Evolutionary conservation across 2,329 filamentous ascomycete species (phyloP), one percentile per base, ranked within the genome.

Genomic region (Botryotinia calthae): DNA sequence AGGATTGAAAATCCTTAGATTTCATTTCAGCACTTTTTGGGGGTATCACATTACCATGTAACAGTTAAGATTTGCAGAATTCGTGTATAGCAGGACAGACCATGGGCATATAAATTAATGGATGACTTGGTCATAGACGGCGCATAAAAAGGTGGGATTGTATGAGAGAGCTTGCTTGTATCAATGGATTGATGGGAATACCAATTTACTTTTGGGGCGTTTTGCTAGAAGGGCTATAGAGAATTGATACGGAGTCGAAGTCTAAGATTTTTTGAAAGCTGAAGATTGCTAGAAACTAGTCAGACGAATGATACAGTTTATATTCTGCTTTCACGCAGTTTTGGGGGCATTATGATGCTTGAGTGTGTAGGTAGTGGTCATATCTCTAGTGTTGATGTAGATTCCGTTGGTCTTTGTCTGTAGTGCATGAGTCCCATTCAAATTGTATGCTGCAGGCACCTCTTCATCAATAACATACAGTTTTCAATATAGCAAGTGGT

Each of bases 1-100:
- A 79, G 18, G 76, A 76, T 18, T 75, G 44, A 75, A 22, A 2
- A 12, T 2, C 10, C 25, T 18, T 5, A 25, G 9, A 56, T 56
- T 56, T 31, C 20, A 12, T 31, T 56, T 16, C 12, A 68, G 9
- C 25, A 25, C 14, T 42, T 31, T 31, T 56, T 31, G 4, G 6
- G 8, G 18, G 14, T 22, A 37, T 31, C 16, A 18, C 9, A 25
- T 42, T 31, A 1, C 5, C n/a, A 40, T 56, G 18, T 68, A 68
- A 68, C 25, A 6, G 48, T 65, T 34, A 48, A 12, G 37, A 44
- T 68, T 56, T 42, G 34, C 14, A 56, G n/a, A 10, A 56, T 18
- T 68, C 56, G 31, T 48, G 34, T 42, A 68, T 25, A 68, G 16
- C 18, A n/a, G n/a, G 34, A 25, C 40, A 22, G 37, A 18, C 14